Base-by-base conservation (phyloP, 257 asterid genomes). In the Solanum lycopersicoides region DNA sequence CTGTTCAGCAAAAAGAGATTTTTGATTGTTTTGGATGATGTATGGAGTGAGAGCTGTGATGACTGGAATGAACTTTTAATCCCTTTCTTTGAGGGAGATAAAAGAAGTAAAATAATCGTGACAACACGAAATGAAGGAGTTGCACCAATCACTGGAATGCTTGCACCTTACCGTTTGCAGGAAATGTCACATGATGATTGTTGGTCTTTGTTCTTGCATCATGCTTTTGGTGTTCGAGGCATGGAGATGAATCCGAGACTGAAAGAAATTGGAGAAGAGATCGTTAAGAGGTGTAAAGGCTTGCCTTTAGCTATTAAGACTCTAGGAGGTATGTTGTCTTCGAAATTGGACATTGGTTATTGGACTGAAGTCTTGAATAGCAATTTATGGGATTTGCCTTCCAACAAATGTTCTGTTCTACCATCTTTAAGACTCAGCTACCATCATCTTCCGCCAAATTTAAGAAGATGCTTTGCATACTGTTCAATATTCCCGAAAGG, bases 401-500 rank as follows among this genome's bases (percentile, higher is more conserved):
- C 88, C 9, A 79, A 84, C 85, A 89, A 93, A 86, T 87, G 88
- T 83, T 76, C 47, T 60, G 77, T 91, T 71, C 88, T 93, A 63
- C 90, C 92, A 82, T 89, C 93, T 87, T 82, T 93, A 45, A 87
- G 93, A 73, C 87, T 91, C 83, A 93, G 93, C 83, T 91, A 93
- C 89, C 87, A 89, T 86, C 93, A 91, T 74, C 92, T 91, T 56
- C 93, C 94, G 47, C 85, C 94, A 34, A 85, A 90, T 86, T 73
- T 91, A 56, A 91, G 92, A 68, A 86, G 91, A 18, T 90, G 94
- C 73, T 93, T 93, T 91, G 91, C 91, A 12, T 91, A 91, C 80
- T 91, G 94, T 86, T 93, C 95, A 12, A 93, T 91, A 63, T 93
- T 93, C 91, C 92, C 92, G n/a, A 90, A 91, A 85, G 95, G 92